Percentiles rank a stretch among this genome's conserved stretches.
phyloP scores from a whole-genome alignment of 164 flowering plant genomes.

The Hamamelis virginiana region DNA sequence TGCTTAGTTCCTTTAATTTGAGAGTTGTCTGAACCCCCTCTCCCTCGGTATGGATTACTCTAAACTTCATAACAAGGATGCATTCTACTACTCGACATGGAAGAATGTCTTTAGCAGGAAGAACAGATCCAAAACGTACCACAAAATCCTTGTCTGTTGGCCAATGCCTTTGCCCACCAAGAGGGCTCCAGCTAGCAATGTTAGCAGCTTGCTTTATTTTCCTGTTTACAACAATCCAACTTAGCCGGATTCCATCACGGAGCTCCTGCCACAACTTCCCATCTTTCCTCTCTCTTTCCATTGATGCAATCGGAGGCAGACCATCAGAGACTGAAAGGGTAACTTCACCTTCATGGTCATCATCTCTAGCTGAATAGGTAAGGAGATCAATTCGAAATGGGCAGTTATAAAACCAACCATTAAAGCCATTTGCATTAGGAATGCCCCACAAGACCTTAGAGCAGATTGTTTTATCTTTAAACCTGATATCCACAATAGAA shows the following conservation, averaged over 20 bases:
- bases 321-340: conserved; percentile 77
- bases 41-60: conserved; percentile 38
- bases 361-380: conserved; percentile 44
- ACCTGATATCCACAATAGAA: conserved; percentile 78
- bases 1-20: conserved; percentile 72
- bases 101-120: conserved; percentile 85
- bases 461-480: conserved; percentile 63
- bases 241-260: conserved; percentile 65
- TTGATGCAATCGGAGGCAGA: conserved; percentile 58
- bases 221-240: conserved; percentile 84
- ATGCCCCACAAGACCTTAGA: conserved; percentile 91
- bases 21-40: conserved; percentile 51
- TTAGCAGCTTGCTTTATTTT: conserved; percentile 81
- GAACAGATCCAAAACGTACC: conserved; percentile 82
- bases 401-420: conserved; percentile 86
- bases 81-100: conserved; percentile 83
- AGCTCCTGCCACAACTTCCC: conserved; percentile 93
- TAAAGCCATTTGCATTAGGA: conserved; percentile 65
- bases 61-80: conserved; percentile 68
- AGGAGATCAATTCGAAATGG: conserved; percentile 85
- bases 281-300: conserved; percentile 86
- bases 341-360: conserved; percentile 45
- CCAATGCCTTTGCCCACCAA: conserved; percentile 96
- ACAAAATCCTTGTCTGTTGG: conserved; percentile 84
- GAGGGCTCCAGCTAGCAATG: conserved; percentile 84